Conservation (phyloP, 2,329 filamentous ascomycete genomes). For the Cordyceps farinosa region DNA sequence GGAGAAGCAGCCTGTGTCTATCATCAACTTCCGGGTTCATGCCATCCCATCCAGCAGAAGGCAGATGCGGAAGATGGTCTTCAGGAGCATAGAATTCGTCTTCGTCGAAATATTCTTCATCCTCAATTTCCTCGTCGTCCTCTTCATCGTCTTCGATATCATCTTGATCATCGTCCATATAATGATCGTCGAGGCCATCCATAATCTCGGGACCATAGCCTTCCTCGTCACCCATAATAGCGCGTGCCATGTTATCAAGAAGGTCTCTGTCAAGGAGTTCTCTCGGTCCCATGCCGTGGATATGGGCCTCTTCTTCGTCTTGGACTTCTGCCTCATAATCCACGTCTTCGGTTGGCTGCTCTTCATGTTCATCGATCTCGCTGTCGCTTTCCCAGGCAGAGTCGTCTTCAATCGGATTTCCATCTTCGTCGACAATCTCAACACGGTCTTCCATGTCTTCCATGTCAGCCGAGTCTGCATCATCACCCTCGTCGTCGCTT, state of each 20-base stretch:
- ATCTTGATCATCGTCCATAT: conserved; percentile 54
- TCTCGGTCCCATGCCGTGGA: conserved; percentile 42
- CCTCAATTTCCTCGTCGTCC: conserved; percentile 67
- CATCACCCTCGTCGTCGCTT: conserved; percentile 50
- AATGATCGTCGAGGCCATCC: conserved; percentile 50
- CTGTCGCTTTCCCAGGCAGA: conserved; percentile 60
- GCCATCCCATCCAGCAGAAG: conserved; percentile 56
- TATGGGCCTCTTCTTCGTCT: conserved; percentile 50
- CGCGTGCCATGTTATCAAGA: conserved; percentile 54
- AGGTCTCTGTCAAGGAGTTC: conserved; percentile 44
- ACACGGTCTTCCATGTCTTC: conserved; percentile 47
- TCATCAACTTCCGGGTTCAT: conserved; percentile 50
- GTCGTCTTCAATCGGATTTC: conserved; percentile 55
- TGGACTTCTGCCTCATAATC: conserved; percentile 55
- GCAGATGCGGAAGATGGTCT: conserved; percentile 45
- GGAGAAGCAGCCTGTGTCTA: conserved; percentile 43
- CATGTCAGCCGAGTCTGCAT: conserved; percentile 45
- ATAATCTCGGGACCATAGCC: conserved; percentile 51
- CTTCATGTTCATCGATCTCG: conserved; percentile 53
- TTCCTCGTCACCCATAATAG: conserved; percentile 51
- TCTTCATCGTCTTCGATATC: conserved; percentile 61
- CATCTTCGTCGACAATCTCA: conserved; percentile 62
- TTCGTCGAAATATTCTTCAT: conserved; percentile 62
- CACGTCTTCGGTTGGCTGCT: conserved; percentile 51
- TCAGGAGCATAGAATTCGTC: conserved; percentile 50